Evolutionary conservation across 192 early-diverging fungal genomes (phyloP), one percentile per base, ranked within the genome.

Genomic region (Rhizophagus prolifer): DNA sequence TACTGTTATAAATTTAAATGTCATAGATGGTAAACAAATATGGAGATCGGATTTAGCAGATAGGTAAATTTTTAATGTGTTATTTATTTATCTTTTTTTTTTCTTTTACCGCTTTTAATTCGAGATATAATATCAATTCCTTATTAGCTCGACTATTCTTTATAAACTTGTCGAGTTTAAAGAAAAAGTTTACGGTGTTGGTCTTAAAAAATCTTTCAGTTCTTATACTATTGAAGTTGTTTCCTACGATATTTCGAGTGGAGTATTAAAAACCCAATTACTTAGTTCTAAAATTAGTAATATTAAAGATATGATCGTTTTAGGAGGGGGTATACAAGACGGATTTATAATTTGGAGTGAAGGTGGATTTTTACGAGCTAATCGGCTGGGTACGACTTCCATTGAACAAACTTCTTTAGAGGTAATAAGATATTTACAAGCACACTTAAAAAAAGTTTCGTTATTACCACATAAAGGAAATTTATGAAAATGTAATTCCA

Each of bases 301-400:
- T 13, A 60, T 79, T n/a, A 76, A 77, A 10, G 77, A 82, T 31
- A 69, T 76, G 19, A 58, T 81, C 47, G 67, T 76, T 23, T 38
- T 84, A 7, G 83, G 83, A 50, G 83, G 81, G 36, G 67, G 75
- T 9, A 62, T 46, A 38, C 64, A 72, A 8, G 9, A n/a, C 36
- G 83, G 81, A 63, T 84, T 79, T 72, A 41, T 82, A 28, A 75
- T 76, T 12, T 84, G 83, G 83, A 76, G 74, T 41, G 83, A 84
- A 71, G 58, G 71, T 28, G 74, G 78, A 26, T n/a, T 58, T 41
- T 54, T 84, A 44, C 81, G 81, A 46, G 78, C 79, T 28, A 71
- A 80, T 71, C 76, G 66, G 9, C 79, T 84, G 50, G 83, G 83
- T 65, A 79, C 77, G 1, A 67, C 77, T 30, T 70, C 30, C 46